Base-by-base conservation (phyloP, 768 basidiomycete species). In the Russula sp. region DNA sequence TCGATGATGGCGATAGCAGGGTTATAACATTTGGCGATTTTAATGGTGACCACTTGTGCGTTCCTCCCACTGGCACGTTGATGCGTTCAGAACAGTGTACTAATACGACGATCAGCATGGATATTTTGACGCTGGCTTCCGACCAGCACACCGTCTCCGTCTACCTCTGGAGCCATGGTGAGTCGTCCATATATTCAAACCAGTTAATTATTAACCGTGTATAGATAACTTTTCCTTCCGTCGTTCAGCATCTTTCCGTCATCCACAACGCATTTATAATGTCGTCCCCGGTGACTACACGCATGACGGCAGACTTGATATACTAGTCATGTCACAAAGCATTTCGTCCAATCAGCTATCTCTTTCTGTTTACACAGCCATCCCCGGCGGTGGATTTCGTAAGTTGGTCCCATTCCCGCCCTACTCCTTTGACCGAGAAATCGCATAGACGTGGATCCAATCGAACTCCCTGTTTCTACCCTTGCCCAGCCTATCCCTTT, bases 1-100 rank as follows among this genome's bases (percentile, higher is more conserved):
- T 98, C 37, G 80, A 45, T 35, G 40, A 81, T 52, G 80, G 78
- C n/a, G 81, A 84, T 57, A 86, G 84, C 32, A 80, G 89, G 56
- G 81, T 97, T 20, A 80, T 92, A 63, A 95, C 94, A 8, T 91
- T 92, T 69, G 97, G 94, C 37, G 96, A 99, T 77, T 96, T 95
- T 74, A 86, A 98, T 73, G 94, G 91, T 5, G 94, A 98, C 74
- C 94, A 98, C 73, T 89, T 91, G 94, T 97, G 72, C 71, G 91
- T 76, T 20, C 62, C n/a, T 51, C 5, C n/a, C 56, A n/a, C n/a
- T n/a, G n/a, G n/a, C n/a, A 31, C 37, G 5, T 53, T 40, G 16
- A 49, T 34, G 8, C 10, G 7, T 13, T 37, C 53, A 34, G 31
- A 13, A 45, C 32, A 37, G 20, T 11, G 16, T 51, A 34, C 50